phyloP scores from a whole-genome alignment of 306 rosid genomes.

The Prunus mume region DNA sequence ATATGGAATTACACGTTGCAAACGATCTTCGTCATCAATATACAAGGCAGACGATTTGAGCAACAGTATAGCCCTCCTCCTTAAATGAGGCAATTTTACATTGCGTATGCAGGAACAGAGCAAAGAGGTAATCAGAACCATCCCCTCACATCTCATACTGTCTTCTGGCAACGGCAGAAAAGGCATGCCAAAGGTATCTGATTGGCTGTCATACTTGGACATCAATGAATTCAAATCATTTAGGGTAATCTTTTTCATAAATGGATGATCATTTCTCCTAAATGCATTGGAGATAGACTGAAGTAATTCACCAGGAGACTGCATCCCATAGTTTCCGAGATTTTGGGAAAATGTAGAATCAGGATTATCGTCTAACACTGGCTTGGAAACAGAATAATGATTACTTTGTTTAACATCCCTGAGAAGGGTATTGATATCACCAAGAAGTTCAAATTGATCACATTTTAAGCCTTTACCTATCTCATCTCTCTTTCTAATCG shows the following conservation, averaged over 20 bases:
- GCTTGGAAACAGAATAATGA: conserved; percentile 43
- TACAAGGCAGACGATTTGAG: conserved; percentile 85
- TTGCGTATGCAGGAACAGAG: conserved; percentile 94
- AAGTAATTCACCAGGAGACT: conserved; percentile 78
- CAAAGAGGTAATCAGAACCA: conserved; percentile 91
- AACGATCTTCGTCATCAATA: conserved; percentile 88
- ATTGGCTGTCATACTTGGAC: conserved; percentile 84
- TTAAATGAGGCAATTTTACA: conserved; percentile 84
- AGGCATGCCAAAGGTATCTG: conserved; percentile 87
- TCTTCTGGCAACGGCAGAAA: conserved; percentile 75
- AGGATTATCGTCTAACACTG: conserved; percentile 39
- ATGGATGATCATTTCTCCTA: conserved; percentile 80
- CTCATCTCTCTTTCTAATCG: conserved; percentile 43
- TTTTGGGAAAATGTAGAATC: conserved; percentile 54
- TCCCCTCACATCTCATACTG: conserved; percentile 89
- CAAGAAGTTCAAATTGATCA: conserved; percentile 70
- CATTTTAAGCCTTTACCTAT: conserved; percentile 52
- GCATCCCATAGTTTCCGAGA: conserved; percentile 47
- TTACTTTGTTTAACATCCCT: conserved; percentile 65
- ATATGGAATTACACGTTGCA: conserved; percentile 93
- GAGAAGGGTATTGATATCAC: conserved; percentile 65
- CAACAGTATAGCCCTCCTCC: conserved; percentile 87
- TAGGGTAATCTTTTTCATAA: conserved; percentile 71
- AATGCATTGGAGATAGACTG: conserved; percentile 76
- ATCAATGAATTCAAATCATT: conserved; percentile 65